These are phyloP conservation scores for Coemansia nantahalensis DNA, from an alignment of 192 early-diverging fungal species.

Conservation along the genomic window DNA sequence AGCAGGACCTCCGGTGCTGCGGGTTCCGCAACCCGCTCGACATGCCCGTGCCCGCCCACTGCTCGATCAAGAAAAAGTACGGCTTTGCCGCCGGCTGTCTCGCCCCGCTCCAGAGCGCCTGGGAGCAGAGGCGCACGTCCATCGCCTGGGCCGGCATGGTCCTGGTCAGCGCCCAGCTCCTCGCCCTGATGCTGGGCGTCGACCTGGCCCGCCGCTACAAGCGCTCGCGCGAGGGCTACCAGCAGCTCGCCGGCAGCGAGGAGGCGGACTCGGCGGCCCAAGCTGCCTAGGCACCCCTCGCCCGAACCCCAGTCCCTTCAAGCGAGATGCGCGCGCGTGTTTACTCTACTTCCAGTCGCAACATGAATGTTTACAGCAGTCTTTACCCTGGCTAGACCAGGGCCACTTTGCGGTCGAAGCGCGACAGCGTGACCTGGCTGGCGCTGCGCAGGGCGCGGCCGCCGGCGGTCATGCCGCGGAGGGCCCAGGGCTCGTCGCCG, in stretches of 20 bases:
- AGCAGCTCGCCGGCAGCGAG: constrained; percentile 17
- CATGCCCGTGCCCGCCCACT: constrained; percentile 45
- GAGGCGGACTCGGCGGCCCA: constrained; percentile 5
- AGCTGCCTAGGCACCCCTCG: neutral
- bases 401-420: constrained; percentile 36
- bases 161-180: constrained; percentile 33
- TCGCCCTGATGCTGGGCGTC: constrained; percentile 37
- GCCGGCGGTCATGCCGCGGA: constrained; percentile 35
- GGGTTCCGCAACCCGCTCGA: constrained; percentile 50
- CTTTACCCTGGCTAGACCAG: constrained; percentile 5
- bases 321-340: too few species aligned
- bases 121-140: constrained; percentile 11
- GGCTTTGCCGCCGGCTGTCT: constrained; percentile 34
- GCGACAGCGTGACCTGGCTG: constrained; percentile 24
- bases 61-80: constrained; percentile 39
- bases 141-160: constrained; percentile 25
- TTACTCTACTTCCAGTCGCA: too few species aligned
- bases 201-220: constrained; percentile 41
- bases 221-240: constrained; percentile 25
- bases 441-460: constrained; percentile 34
- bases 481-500: constrained; percentile 18
- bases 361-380: too few species aligned
- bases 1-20: constrained; percentile 55
- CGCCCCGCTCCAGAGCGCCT: constrained; percentile 17
- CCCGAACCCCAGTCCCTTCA: too few species aligned